Conservation (phyloP, 2,329 filamentous ascomycete genomes). For the Fusarium decemcellulare region DNA sequence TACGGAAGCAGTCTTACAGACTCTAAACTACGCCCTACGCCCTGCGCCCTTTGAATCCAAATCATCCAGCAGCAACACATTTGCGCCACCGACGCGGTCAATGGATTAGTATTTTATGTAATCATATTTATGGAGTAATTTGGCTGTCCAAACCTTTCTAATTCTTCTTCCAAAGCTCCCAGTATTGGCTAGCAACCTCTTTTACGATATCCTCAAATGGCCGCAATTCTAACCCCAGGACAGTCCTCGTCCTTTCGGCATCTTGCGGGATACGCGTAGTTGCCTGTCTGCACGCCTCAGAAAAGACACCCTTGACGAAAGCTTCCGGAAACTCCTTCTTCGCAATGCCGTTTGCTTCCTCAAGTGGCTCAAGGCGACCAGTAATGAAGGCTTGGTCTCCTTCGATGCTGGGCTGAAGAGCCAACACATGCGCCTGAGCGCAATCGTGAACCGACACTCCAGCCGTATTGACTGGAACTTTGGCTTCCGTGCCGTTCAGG, state of each 20-base stretch:
- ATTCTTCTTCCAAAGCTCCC: background rate
- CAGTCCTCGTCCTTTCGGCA: background rate
- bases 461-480: background rate
- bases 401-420: background rate
- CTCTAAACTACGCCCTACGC: too few relatives aligned
- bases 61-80: too few relatives aligned
- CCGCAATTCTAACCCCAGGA: background rate
- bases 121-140: too few relatives aligned
- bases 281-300: background rate
- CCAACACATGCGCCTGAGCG: background rate
- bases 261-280: slow-evolving; percentile 2
- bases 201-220: slow-evolving; percentile 2
- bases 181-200: slow-evolving; percentile 10
- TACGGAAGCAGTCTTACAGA: too few relatives aligned
- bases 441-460: slow-evolving; percentile 10
- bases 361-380: background rate
- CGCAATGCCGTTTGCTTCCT: background rate
- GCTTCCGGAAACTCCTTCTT: background rate
- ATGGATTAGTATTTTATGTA: too few relatives aligned
- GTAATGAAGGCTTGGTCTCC: background rate
- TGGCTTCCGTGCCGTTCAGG: background rate
- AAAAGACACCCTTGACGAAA: background rate
- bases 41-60: too few relatives aligned
- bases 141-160: background rate
- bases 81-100: too few relatives aligned